phyloP scores from a whole-genome alignment of 352 stramenopile genomes.

The Phytophthora meadii region DNA sequence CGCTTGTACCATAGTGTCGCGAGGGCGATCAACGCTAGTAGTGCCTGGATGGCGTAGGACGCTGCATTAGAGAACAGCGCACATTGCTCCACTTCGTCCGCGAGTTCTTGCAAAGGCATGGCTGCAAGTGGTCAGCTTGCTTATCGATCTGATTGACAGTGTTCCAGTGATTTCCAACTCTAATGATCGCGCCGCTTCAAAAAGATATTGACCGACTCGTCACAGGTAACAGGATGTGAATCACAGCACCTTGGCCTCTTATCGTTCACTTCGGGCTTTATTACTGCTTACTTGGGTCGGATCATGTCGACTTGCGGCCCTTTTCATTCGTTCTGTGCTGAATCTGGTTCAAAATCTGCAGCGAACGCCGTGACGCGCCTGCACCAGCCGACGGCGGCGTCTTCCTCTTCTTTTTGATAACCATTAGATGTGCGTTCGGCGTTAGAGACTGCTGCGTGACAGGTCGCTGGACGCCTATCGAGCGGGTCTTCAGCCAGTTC shows the following conservation, averaged over 20 bases:
- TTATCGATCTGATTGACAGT: constrained; percentile 5
- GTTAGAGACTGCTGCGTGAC: constrained; percentile 43
- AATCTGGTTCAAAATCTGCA: constrained; percentile 89
- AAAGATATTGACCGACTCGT: constrained; percentile 29
- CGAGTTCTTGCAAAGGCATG: constrained; percentile 27
- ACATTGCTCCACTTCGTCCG: constrained; percentile 46
- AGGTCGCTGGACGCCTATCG: constrained; percentile 39
- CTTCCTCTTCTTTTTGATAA: constrained; percentile 63
- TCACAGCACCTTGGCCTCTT: neutral
- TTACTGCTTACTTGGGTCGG: constrained; percentile 26
- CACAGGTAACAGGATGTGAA: constrained; percentile 1
- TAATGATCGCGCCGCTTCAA: constrained; percentile 30
- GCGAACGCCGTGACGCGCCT: constrained; percentile 68
- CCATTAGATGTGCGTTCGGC: constrained; percentile 42
- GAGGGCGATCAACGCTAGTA: constrained; percentile 71
- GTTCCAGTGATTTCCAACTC: neutral
- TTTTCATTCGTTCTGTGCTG: constrained; percentile 63
- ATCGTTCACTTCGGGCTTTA: constrained; percentile 14
- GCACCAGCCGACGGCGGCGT: constrained; percentile 54
- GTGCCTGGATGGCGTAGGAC: constrained; percentile 74
- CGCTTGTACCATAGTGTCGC: constrained; percentile 87
- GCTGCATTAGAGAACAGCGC: constrained; percentile 71
- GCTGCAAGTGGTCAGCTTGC: neutral
- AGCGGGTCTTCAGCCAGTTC: constrained; percentile 84
- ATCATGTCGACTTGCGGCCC: constrained; percentile 47